phyloP scores from a whole-genome alignment of 192 early-diverging fungal species.

The Coemansia sp. region DNA sequence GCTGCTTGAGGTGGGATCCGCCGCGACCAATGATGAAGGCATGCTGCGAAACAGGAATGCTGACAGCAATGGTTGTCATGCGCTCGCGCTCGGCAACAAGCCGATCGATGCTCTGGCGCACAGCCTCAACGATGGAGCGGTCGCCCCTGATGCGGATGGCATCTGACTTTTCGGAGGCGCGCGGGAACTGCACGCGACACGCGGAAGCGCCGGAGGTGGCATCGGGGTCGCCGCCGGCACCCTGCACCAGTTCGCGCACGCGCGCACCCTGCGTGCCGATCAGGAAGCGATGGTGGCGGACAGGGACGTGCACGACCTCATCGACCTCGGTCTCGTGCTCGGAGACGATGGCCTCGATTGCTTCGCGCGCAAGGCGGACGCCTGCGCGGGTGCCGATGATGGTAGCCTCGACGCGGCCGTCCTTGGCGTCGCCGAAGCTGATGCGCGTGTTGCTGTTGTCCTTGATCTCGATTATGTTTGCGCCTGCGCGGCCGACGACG shows the following conservation, averaged over 20 bases:
- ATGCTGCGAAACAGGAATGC: constrained; percentile 74
- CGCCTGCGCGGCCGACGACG: constrained; percentile 75
- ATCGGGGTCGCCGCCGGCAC: constrained; percentile 61
- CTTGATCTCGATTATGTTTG: constrained; percentile 74
- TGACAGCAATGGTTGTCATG: constrained; percentile 58
- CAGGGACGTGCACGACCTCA: constrained; percentile 53
- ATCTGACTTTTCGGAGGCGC: constrained; percentile 50
- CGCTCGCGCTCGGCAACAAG: constrained; percentile 59
- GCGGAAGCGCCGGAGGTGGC: constrained; percentile 48
- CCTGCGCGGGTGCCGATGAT: constrained; percentile 59
- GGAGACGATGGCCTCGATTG: constrained; percentile 60
- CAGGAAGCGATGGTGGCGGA: constrained; percentile 63
- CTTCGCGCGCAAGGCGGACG: constrained; percentile 57
- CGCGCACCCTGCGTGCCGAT: constrained; percentile 66
- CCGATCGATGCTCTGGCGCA: constrained; percentile 52
- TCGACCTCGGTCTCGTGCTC: constrained; percentile 62
- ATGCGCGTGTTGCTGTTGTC: constrained; percentile 71
- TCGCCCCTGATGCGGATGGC: constrained; percentile 66
- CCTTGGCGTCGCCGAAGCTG: constrained; percentile 56
- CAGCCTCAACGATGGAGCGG: constrained; percentile 54
- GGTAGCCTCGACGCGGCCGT: constrained; percentile 46
- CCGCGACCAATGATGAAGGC: constrained; percentile 78
- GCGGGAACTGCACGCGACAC: constrained; percentile 66
- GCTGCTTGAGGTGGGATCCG: constrained; percentile 67
- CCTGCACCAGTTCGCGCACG: constrained; percentile 63